phyloP scores from a whole-genome alignment of 2,329 filamentous ascomycete species.

The Fusarium nisikadoi region DNA sequence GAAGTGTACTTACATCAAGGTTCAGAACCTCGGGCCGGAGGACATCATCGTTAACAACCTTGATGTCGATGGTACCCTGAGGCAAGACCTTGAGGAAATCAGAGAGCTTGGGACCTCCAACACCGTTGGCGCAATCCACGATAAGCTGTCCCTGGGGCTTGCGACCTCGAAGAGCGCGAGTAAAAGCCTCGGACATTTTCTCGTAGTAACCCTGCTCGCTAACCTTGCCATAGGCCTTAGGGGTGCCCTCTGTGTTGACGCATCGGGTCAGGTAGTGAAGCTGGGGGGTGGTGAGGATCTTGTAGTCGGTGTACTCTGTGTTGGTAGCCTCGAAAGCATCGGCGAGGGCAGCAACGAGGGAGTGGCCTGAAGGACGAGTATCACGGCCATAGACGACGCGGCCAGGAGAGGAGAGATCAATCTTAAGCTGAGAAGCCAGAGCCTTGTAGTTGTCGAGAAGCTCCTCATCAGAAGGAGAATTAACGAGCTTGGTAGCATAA shows the following conservation, averaged over 20 bases:
- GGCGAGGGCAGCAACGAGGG: slow-evolving; percentile 80
- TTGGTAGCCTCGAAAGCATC: slow-evolving; percentile 82
- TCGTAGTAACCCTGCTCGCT: slow-evolving; percentile 95
- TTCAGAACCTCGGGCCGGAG: slow-evolving; percentile 90
- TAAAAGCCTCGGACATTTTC: slow-evolving; percentile 88
- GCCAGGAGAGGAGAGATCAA: slow-evolving; percentile 76
- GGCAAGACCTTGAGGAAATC: slow-evolving; percentile 88
- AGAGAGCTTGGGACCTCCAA: slow-evolving; percentile 89
- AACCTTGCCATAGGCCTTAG: slow-evolving; percentile 86
- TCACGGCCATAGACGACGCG: slow-evolving; percentile 92
- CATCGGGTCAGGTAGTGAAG: slow-evolving; percentile 96
- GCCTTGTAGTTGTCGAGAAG: slow-evolving; percentile 81
- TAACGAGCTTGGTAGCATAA: slow-evolving; percentile 89
- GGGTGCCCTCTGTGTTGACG: slow-evolving; percentile 90
- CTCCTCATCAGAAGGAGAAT: slow-evolving; percentile 78
- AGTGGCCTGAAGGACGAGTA: slow-evolving; percentile 90
- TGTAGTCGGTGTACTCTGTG: slow-evolving; percentile 83
- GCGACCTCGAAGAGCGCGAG: slow-evolving; percentile 80
- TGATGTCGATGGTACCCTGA: slow-evolving; percentile 79
- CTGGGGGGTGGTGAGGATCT: slow-evolving; percentile 95
- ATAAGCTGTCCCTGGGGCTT: slow-evolving; percentile 79
- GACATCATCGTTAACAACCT: slow-evolving; percentile 92
- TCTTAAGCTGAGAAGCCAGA: slow-evolving; percentile 78
- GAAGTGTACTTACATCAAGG: slow-evolving; percentile 72
- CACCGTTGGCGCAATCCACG: slow-evolving; percentile 96